Evolutionary conservation across 2,329 filamentous ascomycete species (phyloP).

Genomic region (Metarhizium guizhouense): DNA sequence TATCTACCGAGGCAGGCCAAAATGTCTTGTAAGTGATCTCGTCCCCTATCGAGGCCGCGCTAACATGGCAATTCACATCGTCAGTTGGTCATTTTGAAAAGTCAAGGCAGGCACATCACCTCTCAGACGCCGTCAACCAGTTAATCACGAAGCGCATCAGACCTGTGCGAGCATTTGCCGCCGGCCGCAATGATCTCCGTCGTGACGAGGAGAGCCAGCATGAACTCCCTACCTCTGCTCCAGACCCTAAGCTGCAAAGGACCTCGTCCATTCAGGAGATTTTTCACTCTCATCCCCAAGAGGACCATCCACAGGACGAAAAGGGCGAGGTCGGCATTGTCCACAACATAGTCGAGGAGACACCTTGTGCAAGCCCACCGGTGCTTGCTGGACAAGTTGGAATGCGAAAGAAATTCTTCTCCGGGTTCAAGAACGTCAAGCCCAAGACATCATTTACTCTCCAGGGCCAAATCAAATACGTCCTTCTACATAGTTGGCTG

Average conservation of each 20-base stretch:
- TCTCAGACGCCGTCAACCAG: background rate
- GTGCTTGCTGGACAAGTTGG: background rate
- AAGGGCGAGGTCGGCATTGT: background rate
- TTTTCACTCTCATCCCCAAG: background rate
- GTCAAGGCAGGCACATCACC: background rate
- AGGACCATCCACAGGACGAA: background rate
- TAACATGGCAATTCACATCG: background rate
- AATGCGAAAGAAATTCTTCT: background rate
- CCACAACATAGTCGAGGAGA: background rate
- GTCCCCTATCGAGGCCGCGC: background rate
- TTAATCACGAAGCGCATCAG: background rate
- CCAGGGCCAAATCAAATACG: background rate
- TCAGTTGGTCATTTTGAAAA: background rate
- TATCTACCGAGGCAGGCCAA: background rate
- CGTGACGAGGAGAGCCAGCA: background rate
- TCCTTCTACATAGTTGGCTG: background rate
- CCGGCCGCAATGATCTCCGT: background rate
- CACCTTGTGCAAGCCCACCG: background rate
- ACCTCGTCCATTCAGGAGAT: background rate
- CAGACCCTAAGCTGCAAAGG: background rate
- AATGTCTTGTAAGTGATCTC: background rate
- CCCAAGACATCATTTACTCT: background rate
- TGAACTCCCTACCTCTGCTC: background rate
- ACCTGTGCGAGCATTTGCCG: background rate
- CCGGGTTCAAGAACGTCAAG: background rate